phyloP scores from a whole-genome alignment of 2,329 filamentous ascomycete genomes.

The Trichoderma cornu-damae region DNA sequence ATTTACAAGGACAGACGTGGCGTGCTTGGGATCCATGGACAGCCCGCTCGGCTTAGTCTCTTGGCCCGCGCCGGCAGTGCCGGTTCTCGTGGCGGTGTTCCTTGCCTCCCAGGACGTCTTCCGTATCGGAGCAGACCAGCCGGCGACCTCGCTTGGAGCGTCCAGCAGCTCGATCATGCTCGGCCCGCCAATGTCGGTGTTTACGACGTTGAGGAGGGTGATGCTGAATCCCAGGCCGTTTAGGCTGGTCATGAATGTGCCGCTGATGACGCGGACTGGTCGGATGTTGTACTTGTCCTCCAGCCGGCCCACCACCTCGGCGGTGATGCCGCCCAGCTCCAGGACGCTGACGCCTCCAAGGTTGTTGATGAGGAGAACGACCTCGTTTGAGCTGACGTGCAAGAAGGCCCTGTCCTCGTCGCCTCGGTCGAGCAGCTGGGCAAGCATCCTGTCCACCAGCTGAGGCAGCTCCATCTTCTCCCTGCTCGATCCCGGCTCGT shows the following conservation, averaged over 20 bases:
- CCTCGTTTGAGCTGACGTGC: conserved; percentile 55
- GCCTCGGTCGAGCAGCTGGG: conserved; percentile 58
- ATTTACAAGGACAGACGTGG: conserved; percentile 48
- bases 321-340: conserved; percentile 66
- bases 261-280: conserved; percentile 60
- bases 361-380: conserved; percentile 70
- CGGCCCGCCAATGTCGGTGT: conserved; percentile 52
- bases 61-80: conserved; percentile 30
- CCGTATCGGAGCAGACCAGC: conserved; percentile 62
- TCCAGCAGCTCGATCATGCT: conserved; percentile 67
- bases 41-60: conserved; percentile 44
- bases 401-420: conserved; percentile 70
- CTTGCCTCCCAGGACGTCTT: conserved; percentile 59
- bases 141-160: conserved; percentile 61
- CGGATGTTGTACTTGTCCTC: conserved; percentile 51
- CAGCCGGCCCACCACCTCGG: conserved; percentile 63
- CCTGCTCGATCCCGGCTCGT: conserved; percentile 56
- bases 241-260: conserved; percentile 73
- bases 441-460: conserved; percentile 61
- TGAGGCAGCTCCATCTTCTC: conserved; percentile 48
- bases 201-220: conserved; percentile 59
- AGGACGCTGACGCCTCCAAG: conserved; percentile 67
- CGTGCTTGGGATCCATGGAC: conserved; percentile 46
- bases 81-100: conserved; percentile 44
- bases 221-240: conserved; percentile 74